phyloP scores from a whole-genome alignment of 2,329 filamentous ascomycete genomes.

The Colletotrichum somersetense region DNA sequence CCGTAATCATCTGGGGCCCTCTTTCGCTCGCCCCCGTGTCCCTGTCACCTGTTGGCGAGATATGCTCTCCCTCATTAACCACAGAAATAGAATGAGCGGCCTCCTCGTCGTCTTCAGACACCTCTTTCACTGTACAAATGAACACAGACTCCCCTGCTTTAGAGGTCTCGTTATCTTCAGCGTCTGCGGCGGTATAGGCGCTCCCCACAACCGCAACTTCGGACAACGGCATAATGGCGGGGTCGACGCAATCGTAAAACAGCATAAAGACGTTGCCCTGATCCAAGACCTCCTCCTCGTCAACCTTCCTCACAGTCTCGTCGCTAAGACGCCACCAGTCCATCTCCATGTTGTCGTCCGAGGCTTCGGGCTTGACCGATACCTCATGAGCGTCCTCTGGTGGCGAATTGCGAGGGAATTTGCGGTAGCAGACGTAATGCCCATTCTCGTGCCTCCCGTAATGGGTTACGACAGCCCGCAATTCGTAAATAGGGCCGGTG shows the following conservation, averaged over 20 bases:
- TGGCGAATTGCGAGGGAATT: constrained; percentile 63
- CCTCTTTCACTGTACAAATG: constrained; percentile 35
- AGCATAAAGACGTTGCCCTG: constrained; percentile 95
- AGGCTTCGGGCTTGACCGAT: constrained; percentile 21
- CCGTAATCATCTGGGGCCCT: constrained; percentile 25
- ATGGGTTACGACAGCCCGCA: constrained; percentile 89
- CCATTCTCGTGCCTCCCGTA: constrained; percentile 94
- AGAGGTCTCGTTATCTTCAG: constrained; percentile 33
- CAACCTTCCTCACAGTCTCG: constrained; percentile 81
- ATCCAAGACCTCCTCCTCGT: constrained; percentile 78
- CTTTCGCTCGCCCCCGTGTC: not conserved
- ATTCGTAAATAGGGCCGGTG: constrained; percentile 75
- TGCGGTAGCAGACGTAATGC: constrained; percentile 93
- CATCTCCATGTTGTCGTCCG: constrained; percentile 50
- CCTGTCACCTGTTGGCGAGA: constrained; percentile 3
- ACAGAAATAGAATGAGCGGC: not conserved
- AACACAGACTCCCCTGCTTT: constrained; percentile 32
- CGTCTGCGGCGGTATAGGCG: constrained; percentile 3
- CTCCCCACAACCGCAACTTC: constrained; percentile 40
- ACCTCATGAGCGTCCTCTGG: constrained; percentile 42
- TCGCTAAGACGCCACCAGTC: constrained; percentile 95
- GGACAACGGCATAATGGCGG: constrained; percentile 58
- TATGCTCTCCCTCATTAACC: constrained; percentile 2
- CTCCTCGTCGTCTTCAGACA: constrained; percentile 20
- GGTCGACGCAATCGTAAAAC: constrained; percentile 86